A percentile compares a stretch with the other conserved stretches of the same genome.
Conservation (phyloP, 306 rosid species). For the Cicer judaicum region DNA sequence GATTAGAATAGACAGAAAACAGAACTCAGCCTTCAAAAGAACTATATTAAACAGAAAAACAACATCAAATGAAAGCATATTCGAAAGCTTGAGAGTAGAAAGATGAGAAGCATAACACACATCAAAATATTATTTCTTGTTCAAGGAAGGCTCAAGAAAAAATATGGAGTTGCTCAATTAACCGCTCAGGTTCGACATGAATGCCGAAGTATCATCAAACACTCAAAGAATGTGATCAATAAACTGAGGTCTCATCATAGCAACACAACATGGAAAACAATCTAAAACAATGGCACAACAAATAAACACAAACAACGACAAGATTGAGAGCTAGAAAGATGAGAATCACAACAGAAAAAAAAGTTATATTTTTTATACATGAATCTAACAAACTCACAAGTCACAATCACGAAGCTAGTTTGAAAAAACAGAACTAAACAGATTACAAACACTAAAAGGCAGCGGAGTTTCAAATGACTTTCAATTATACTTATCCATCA, state of each 20-base stretch:
- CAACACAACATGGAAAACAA: constrained; percentile 35
- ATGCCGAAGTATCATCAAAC: constrained; percentile 50
- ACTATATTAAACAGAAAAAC: not conserved
- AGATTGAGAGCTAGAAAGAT: too few relatives aligned
- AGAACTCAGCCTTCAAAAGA: not conserved
- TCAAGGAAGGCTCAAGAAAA: not conserved
- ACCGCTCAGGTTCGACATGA: constrained; percentile 56
- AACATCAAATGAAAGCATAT: not conserved
- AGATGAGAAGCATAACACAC: not conserved
- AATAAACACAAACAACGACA: too few relatives aligned
- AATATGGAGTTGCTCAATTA: constrained; percentile 48
- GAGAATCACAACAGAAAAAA: too few relatives aligned
- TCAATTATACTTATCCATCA: too few relatives aligned
- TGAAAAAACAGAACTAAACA: too few relatives aligned
- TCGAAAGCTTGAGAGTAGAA: not conserved
- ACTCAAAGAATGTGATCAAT: constrained; percentile 42
- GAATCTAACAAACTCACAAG: too few relatives aligned
- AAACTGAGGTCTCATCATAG: constrained; percentile 36
- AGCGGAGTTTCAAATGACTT: too few relatives aligned
- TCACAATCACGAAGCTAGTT: too few relatives aligned
- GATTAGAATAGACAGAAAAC: too few relatives aligned
- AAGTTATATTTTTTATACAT: too few relatives aligned
- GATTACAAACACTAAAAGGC: too few relatives aligned
- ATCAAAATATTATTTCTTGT: not conserved
- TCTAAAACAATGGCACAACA: not conserved